A percentile compares a stretch with the other conserved stretches of the same genome.
phyloP scores from a whole-genome alignment of 441 rosid genomes.

The Adansonia madagascariensis region DNA sequence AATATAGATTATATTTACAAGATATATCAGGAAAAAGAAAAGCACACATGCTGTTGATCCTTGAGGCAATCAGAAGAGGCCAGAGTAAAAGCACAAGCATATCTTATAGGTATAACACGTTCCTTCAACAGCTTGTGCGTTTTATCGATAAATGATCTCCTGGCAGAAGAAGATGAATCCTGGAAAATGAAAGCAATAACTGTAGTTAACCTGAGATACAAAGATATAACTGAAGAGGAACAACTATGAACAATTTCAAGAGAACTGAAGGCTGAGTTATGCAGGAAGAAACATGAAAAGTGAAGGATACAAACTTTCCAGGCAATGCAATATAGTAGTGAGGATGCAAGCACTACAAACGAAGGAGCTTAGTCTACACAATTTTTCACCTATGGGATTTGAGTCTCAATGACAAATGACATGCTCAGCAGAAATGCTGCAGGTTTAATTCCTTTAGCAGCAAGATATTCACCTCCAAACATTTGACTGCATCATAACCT shows the following conservation, averaged over 20 bases:
- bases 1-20: constrained; percentile 16
- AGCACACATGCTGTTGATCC: constrained; percentile 73
- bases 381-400: neutral
- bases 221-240: neutral
- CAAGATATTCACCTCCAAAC: neutral
- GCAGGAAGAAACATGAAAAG: constrained; percentile 3
- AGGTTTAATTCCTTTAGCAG: neutral
- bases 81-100: constrained; percentile 85
- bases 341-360: neutral
- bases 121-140: constrained; percentile 64
- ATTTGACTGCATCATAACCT: neutral
- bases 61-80: constrained; percentile 53
- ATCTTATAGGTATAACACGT: constrained; percentile 69
- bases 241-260: constrained; percentile 2
- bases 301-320: constrained; percentile 11
- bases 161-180: constrained; percentile 63
- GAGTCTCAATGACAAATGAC: neutral
- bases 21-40: constrained; percentile 29
- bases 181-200: constrained; percentile 41
- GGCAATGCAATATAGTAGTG: neutral
- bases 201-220: constrained; percentile 7
- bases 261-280: constrained; percentile 16
- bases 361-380: neutral
- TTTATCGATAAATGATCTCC: constrained; percentile 69
- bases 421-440: neutral